phyloP scores from a whole-genome alignment of 108 stramenopile genomes.

The Nitzschia inconspicua region DNA sequence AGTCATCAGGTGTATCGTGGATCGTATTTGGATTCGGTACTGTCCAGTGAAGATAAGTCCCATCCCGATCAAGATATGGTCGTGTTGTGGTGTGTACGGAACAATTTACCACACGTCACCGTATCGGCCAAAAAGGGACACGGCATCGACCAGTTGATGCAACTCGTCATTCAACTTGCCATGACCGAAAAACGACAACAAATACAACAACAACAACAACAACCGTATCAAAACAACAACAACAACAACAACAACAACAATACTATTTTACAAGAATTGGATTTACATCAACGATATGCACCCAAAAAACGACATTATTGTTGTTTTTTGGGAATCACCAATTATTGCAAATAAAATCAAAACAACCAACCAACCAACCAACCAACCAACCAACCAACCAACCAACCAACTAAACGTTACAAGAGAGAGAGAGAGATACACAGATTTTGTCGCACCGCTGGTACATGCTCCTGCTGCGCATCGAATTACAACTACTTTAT shows the following conservation, averaged over 20 bases:
- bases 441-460: no score
- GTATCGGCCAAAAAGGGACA: slow-evolving; percentile 66
- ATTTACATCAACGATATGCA: slow-evolving; percentile 39
- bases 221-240: background rate
- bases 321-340: no score
- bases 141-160: slow-evolving; percentile 62
- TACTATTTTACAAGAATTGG: slow-evolving; percentile 12
- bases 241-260: background rate
- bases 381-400: no score
- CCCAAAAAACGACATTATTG: no score
- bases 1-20: slow-evolving; percentile 28
- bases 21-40: slow-evolving; percentile 62
- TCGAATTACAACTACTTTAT: no score
- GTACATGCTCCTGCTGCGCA: no score
- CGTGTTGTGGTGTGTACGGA: slow-evolving; percentile 70
- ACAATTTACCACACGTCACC: slow-evolving; percentile 71
- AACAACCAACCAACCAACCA: no score
- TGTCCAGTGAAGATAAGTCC: slow-evolving; percentile 63
- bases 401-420: no score
- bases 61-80: slow-evolving; percentile 73
- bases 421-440: no score
- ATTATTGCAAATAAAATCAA: no score
- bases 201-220: slow-evolving; percentile 3
- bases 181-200: slow-evolving; percentile 25
- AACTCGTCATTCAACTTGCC: slow-evolving; percentile 41